Percentiles rank a stretch among this genome's conserved stretches.
Conservation (phyloP, 768 basidiomycete species). For the Lactifluus volemus region DNA sequence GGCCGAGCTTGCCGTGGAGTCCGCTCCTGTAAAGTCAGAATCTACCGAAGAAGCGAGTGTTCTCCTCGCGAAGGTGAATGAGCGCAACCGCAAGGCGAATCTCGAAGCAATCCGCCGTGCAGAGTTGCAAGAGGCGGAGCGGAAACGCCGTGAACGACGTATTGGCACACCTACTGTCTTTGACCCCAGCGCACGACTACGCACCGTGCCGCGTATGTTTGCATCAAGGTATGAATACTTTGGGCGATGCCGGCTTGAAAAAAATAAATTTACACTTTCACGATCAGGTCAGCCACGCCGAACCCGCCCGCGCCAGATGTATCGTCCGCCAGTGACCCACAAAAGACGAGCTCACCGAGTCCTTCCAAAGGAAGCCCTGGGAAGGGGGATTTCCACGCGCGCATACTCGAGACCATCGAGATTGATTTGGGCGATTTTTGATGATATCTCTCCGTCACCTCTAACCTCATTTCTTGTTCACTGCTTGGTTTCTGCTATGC, state of each 20-base stretch:
- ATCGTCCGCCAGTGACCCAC: conserved; percentile 31
- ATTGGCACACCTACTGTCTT: conserved; percentile 34
- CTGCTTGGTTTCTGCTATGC: not conserved
- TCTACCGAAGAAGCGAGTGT: conserved; percentile 22
- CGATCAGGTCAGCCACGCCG: conserved; percentile 34
- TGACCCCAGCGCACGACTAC: conserved; percentile 62
- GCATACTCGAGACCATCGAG: conserved; percentile 58
- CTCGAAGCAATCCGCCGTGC: conserved; percentile 70
- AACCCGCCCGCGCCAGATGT: conserved; percentile 23
- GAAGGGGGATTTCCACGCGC: conserved; percentile 44
- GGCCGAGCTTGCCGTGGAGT: conserved; percentile 35
- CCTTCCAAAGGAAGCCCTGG: conserved; percentile 24
- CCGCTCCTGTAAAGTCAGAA: conserved; percentile 10
- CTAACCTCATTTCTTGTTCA: not conserved
- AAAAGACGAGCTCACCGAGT: conserved; percentile 16
- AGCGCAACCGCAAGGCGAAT: conserved; percentile 82
- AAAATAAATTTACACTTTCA: not conserved
- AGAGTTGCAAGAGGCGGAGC: conserved; percentile 60
- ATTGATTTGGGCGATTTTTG: conserved; percentile 75
- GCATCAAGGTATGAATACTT: conserved; percentile 49
- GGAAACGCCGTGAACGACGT: conserved; percentile 62
- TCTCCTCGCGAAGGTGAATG: conserved; percentile 74
- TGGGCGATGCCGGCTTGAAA: not conserved
- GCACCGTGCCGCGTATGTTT: conserved; percentile 51
- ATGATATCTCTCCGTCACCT: not conserved